Evolutionary conservation across 2,329 filamentous ascomycete species (phyloP), one percentile per base, ranked within the genome.

Genomic region (Phaeosphaeria sp.): DNA sequence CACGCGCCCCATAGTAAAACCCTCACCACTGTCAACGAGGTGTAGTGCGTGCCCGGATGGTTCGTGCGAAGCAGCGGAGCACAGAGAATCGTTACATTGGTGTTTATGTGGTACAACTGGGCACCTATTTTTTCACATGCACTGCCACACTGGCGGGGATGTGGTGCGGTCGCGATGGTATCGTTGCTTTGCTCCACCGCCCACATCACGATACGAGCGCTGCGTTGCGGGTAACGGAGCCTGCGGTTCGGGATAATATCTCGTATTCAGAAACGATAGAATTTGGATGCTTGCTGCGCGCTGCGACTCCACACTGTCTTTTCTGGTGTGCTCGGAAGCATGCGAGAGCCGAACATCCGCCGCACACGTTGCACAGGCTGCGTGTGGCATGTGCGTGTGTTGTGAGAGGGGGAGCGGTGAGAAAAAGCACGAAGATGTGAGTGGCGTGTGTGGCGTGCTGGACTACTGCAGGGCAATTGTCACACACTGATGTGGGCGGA

Each of bases 291-390:
- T 47, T 7, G 44, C 4, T 17, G 27, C 25, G n/a, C n/a, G n/a
- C n/a, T n/a, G n/a, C n/a, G n/a, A n/a, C n/a, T n/a, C n/a, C n/a
- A n/a, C n/a, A n/a, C n/a, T n/a, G n/a, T n/a, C n/a, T n/a, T n/a
- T n/a, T n/a, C n/a, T n/a, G n/a, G 11, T 36, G 30, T 36, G 6
- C 24, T 51, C 49, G 49, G 49, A 44, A 51, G 22, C 9, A 36
- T 24, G 49, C 36, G 22, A 51, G 13, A 51, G 49, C 49, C 49
- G 49, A 44, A 43, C 36, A 44, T 39, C 39, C 49, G 36, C 21
- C 18, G 13, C 30, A 13, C 30, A 30, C 30, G 15, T 33, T 5
- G 5, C 27, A 11, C 36, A 8, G 21, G 25, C 18, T 36, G 2
- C n/a, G 9, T 8, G 27, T 13, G 8, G 17, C 8, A 21, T 36